Conservation (phyloP, 768 basidiomycete genomes). For the Leccinum pellstonianum region DNA sequence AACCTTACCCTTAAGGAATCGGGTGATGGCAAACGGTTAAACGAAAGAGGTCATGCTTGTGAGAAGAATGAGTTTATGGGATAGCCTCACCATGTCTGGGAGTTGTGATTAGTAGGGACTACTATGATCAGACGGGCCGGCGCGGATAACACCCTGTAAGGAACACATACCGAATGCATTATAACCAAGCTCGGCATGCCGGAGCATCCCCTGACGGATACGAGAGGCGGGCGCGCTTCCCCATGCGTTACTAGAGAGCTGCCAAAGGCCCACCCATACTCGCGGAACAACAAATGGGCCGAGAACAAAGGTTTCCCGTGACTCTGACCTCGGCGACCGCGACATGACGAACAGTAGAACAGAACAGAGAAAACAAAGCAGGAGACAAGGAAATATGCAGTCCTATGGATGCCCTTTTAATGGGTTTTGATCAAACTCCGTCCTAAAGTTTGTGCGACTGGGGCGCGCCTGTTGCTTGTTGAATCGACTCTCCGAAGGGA, state of each 20-base stretch:
- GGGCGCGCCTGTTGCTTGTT: slow-evolving; percentile 6
- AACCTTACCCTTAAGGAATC: slow-evolving; percentile 28
- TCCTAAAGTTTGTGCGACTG: slow-evolving; percentile 16
- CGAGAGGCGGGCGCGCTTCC: slow-evolving; percentile 66
- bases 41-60: slow-evolving; percentile 2
- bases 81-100: slow-evolving; percentile 52
- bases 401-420: slow-evolving; percentile 20
- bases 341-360: slow-evolving; percentile 23
- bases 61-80: slow-evolving; percentile 16
- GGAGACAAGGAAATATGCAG: slow-evolving; percentile 8
- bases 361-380: slow-evolving; percentile 6
- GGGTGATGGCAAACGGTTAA: slow-evolving; percentile 6
- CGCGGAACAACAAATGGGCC: slow-evolving; percentile 61
- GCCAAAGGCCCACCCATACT: slow-evolving; percentile 81
- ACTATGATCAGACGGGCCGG: slow-evolving; percentile 5
- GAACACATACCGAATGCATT: slow-evolving; percentile 42
- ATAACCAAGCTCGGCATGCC: slow-evolving; percentile 55
- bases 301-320: slow-evolving; percentile 49
- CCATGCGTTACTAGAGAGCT: slow-evolving; percentile 84
- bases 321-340: slow-evolving; percentile 6
- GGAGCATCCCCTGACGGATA: slow-evolving; percentile 66
- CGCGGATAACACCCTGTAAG: slow-evolving; percentile 9
- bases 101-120: not conserved
- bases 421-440: slow-evolving; percentile 33
- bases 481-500: slow-evolving; percentile 8